Percentiles rank a stretch among this genome's conserved stretches.
phyloP scores from a whole-genome alignment of 2,329 filamentous ascomycete genomes.

The Aspergillus pseudoviridinutans region DNA sequence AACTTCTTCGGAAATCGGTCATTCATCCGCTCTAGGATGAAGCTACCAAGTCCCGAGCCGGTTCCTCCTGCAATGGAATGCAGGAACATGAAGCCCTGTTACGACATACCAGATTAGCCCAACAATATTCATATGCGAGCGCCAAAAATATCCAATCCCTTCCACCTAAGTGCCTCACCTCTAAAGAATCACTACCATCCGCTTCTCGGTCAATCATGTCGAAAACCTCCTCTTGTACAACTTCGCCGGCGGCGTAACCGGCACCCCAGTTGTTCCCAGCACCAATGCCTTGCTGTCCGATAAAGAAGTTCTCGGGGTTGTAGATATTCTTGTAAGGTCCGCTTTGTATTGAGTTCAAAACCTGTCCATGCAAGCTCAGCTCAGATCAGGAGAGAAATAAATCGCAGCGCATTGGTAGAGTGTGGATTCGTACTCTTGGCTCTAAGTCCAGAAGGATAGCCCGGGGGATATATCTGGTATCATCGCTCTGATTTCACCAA shows the following conservation, averaged over 20 bases:
- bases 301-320: slow-evolving; percentile 98
- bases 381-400: neutral
- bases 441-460: slow-evolving; percentile 95
- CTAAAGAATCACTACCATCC: slow-evolving; percentile 93
- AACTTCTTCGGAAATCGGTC: slow-evolving; percentile 98
- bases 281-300: slow-evolving; percentile 87
- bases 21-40: slow-evolving; percentile 90
- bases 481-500: slow-evolving; percentile 67
- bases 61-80: slow-evolving; percentile 98
- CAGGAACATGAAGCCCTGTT: slow-evolving; percentile 90
- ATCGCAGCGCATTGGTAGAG: neutral
- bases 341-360: slow-evolving; percentile 87
- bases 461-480: slow-evolving; percentile 94
- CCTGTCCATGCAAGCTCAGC: slow-evolving; percentile 40
- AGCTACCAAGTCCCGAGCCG: slow-evolving; percentile 91
- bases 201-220: slow-evolving; percentile 99
- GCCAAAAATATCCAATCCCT: neutral
- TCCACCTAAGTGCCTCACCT: slow-evolving; percentile 49
- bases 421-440: slow-evolving; percentile 62
- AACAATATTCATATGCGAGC: neutral
- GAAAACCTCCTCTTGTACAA: slow-evolving; percentile 92
- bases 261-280: slow-evolving; percentile 98
- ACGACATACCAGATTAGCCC: slow-evolving; percentile 1
- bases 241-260: slow-evolving; percentile 88
- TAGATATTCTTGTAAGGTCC: slow-evolving; percentile 98